Evolutionary conservation across 2,329 filamentous ascomycete genomes (phyloP).

Genomic region (Fusarium mexicanum): DNA sequence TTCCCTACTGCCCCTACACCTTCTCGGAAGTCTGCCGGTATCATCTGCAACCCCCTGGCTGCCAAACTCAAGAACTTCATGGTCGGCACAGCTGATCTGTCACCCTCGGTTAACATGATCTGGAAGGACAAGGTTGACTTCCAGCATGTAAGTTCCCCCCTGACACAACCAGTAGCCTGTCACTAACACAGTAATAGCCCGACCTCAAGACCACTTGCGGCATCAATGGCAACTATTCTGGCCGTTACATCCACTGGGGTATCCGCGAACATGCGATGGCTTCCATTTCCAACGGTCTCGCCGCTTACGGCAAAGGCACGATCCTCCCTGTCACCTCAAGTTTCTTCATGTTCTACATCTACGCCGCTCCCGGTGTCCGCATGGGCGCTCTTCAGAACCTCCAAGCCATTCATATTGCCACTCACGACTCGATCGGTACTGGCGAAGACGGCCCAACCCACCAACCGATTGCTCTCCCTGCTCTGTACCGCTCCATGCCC

Average conservation of each 20-base stretch:
- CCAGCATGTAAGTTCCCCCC: conserved; percentile 49
- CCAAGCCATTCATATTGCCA: conserved; percentile 67
- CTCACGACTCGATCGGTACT: conserved; percentile 68
- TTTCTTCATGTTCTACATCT: conserved; percentile 72
- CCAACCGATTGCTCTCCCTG: conserved; percentile 67
- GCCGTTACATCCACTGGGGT: conserved; percentile 68
- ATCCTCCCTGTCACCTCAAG: conserved; percentile 66
- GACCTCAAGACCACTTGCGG: conserved; percentile 54
- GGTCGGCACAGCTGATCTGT: conserved; percentile 64
- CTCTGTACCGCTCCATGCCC: conserved; percentile 70
- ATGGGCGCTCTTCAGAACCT: conserved; percentile 68
- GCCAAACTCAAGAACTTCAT: conserved; percentile 58
- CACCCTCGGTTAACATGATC: conserved; percentile 64
- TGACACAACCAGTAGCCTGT: not conserved
- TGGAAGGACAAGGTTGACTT: conserved; percentile 63
- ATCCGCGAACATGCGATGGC: conserved; percentile 72
- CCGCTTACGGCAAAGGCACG: conserved; percentile 64
- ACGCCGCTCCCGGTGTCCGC: conserved; percentile 66
- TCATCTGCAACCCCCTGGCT: conserved; percentile 62
- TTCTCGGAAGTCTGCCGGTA: conserved; percentile 59
- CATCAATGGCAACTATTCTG: conserved; percentile 63
- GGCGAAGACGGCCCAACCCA: conserved; percentile 71
- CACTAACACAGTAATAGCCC: conserved; percentile 41
- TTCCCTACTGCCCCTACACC: conserved; percentile 59
- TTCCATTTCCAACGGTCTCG: conserved; percentile 65